Evolutionary conservation across 805 yeast species (phyloP).

Genomic region (Lachancea dasiensis): DNA sequence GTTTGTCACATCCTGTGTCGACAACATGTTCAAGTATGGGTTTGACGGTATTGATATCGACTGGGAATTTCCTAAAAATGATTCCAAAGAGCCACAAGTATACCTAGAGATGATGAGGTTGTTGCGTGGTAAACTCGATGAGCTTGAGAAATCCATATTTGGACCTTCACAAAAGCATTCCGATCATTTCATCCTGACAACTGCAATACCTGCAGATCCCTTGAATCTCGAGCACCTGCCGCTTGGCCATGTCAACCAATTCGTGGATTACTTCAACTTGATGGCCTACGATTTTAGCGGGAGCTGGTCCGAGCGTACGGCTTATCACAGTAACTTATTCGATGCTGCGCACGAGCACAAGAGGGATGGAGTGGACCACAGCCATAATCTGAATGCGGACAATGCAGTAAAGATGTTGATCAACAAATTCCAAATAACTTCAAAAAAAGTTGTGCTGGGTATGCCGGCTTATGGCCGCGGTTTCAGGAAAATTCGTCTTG

Average conservation of each 20-base stretch:
- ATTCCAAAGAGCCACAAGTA: constrained; percentile 37
- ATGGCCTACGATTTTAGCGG: constrained; percentile 93
- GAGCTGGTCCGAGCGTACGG: constrained; percentile 56
- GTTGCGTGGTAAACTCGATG: constrained; percentile 38
- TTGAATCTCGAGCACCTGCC: constrained; percentile 41
- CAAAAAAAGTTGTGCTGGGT: constrained; percentile 62
- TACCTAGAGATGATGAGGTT: constrained; percentile 40
- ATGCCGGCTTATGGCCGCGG: constrained; percentile 82
- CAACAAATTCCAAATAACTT: constrained; percentile 34
- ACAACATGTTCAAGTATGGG: constrained; percentile 45
- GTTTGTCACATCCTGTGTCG: constrained; percentile 48
- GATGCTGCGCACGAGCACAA: constrained; percentile 16
- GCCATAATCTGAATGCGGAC: constrained; percentile 42
- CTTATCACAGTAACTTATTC: constrained; percentile 66
- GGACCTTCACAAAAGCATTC: constrained; percentile 10
- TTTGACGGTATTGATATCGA: constrained; percentile 92
- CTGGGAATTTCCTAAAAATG: constrained; percentile 78
- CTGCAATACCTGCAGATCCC: constrained; percentile 71
- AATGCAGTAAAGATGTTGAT: constrained; percentile 43
- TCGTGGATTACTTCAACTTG: constrained; percentile 68
- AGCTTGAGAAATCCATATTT: constrained; percentile 31
- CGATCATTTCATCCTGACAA: constrained; percentile 44
- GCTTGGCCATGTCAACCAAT: constrained; percentile 49
- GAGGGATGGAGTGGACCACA: constrained; percentile 19
- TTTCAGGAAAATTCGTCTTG: constrained; percentile 37